Evolutionary conservation across 768 basidiomycete genomes (phyloP).

Genomic region (Tephrocybe sp.): DNA sequence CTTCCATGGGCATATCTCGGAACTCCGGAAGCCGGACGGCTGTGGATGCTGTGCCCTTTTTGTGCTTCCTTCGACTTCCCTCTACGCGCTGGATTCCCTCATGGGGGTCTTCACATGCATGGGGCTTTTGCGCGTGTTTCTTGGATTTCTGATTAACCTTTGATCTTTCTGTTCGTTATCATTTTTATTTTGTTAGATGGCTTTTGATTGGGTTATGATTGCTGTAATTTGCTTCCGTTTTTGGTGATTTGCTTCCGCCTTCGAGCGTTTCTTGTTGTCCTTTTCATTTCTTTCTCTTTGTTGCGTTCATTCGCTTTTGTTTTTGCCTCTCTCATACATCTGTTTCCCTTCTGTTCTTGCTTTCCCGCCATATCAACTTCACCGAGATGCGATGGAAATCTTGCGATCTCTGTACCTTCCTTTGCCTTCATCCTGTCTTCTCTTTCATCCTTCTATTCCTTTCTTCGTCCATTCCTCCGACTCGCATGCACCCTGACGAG

Average conservation of each 20-base stretch:
- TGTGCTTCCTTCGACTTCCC: neutral
- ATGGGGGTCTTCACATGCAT: too few relatives aligned
- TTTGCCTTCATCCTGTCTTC: neutral
- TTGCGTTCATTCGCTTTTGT: neutral
- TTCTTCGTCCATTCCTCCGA: neutral
- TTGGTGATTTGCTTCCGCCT: neutral
- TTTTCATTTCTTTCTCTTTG: neutral
- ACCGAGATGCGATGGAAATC: neutral
- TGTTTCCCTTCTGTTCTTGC: neutral
- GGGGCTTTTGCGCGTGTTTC: too few relatives aligned
- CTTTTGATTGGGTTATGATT: too few relatives aligned
- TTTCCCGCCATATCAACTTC: neutral
- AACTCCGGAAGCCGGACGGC: neutral
- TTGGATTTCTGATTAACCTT: neutral
- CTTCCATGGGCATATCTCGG: neutral
- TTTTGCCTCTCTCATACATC: neutral
- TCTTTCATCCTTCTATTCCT: neutral
- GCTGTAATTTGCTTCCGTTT: neutral
- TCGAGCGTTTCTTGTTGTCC: neutral
- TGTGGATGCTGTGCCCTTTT: neutral
- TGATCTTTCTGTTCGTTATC: conserved; percentile 19
- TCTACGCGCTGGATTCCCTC: neutral
- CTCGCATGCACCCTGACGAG: neutral
- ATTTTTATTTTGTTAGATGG: neutral
- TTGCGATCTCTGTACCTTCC: neutral